phyloP scores from a whole-genome alignment of 805 yeast genomes.

The Metschnikowia arizonensis region DNA sequence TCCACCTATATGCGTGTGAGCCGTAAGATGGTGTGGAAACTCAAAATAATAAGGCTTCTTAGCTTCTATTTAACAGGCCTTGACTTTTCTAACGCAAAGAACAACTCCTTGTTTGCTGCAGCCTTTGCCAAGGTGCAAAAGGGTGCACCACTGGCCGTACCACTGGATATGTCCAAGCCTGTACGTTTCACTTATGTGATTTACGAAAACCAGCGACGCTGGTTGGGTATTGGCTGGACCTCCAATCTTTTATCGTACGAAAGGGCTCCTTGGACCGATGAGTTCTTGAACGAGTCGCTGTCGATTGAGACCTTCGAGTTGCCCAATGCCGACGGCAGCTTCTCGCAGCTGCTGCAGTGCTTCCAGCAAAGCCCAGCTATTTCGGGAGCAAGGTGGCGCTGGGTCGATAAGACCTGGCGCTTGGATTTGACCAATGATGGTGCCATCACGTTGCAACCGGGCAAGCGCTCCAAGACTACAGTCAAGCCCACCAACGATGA shows the following conservation, averaged over 20 bases:
- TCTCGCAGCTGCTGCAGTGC: conserved; percentile 28
- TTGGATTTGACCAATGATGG: conserved; percentile 87
- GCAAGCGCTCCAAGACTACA: conserved; percentile 50
- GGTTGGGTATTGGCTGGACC: conserved; percentile 99
- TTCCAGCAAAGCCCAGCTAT: conserved; percentile 28
- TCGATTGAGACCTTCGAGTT: conserved; percentile 73
- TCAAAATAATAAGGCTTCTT: conserved; percentile 61
- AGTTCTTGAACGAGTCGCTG: conserved; percentile 80
- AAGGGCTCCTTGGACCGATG: conserved; percentile 96
- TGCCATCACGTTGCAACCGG: conserved; percentile 64
- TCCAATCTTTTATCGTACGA: conserved; percentile 86
- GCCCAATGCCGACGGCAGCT: conserved; percentile 59
- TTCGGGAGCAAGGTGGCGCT: conserved; percentile 80
- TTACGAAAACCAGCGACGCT: conserved; percentile 91
- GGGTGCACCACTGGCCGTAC: conserved; percentile 10
- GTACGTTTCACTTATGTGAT: conserved; percentile 87
- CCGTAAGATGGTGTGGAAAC: conserved; percentile 80
- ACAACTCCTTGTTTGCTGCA: conserved; percentile 48
- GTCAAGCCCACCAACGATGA: conserved; percentile 77
- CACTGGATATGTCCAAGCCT: conserved; percentile 29
- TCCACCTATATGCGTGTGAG: conserved; percentile 82
- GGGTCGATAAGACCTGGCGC: conserved; percentile 94
- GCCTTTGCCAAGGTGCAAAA: conserved; percentile 52
- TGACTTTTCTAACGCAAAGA: conserved; percentile 53
- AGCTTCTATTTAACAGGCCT: conserved; percentile 85